phyloP scores from a whole-genome alignment of 495 filamentous ascomycete genomes.

The Aspergillus nidulans region DNA sequence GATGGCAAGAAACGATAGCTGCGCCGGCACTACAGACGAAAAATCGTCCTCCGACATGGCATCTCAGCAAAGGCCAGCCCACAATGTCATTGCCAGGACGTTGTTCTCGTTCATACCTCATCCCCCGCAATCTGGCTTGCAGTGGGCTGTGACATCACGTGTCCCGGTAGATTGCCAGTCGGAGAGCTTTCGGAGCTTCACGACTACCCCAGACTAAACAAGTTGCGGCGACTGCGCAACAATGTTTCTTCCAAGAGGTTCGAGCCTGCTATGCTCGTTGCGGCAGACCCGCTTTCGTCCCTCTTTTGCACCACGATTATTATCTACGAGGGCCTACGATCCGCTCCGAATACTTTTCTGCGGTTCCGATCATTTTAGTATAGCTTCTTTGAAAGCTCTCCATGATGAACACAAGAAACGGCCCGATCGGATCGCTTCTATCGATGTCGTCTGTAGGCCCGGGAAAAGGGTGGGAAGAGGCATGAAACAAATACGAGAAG shows the following conservation, averaged over 20 bases:
- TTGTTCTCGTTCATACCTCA: not conserved
- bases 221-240: not conserved
- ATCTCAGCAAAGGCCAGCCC: constrained; percentile 22
- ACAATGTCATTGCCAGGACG: constrained; percentile 6
- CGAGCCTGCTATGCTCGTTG: constrained; percentile 22
- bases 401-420: constrained; percentile 52
- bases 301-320: constrained; percentile 18
- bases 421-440: constrained; percentile 61
- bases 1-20: constrained; percentile 83
- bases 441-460: constrained; percentile 82
- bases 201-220: not conserved
- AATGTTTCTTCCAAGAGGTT: constrained; percentile 25
- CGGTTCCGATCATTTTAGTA: constrained; percentile 90
- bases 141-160: constrained; percentile 40
- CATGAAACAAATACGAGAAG: constrained; percentile 63
- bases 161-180: constrained; percentile 11
- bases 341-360: constrained; percentile 92
- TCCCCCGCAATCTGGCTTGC: constrained; percentile 12
- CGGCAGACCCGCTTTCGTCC: constrained; percentile 8
- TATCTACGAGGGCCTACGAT: constrained; percentile 39
- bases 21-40: constrained; percentile 62
- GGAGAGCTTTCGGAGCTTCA: constrained; percentile 17
- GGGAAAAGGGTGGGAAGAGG: constrained; percentile 72
- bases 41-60: constrained; percentile 39
- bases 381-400: constrained; percentile 69